phyloP scores from a whole-genome alignment of 2,329 filamentous ascomycete genomes.

The Ascochyta lentis region DNA sequence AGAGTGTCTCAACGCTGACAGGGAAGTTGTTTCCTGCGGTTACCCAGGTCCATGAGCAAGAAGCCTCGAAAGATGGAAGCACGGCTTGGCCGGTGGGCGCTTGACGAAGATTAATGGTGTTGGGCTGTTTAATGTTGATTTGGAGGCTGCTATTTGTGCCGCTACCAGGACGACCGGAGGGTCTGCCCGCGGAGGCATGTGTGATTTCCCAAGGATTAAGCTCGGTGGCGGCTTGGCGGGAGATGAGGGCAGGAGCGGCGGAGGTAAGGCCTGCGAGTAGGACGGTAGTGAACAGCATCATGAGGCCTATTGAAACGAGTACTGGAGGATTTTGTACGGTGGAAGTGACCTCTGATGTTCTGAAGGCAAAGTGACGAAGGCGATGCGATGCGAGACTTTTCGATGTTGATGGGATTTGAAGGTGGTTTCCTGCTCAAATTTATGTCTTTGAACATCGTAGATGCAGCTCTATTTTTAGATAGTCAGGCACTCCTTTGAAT shows the following conservation, averaged over 20 bases:
- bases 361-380: no score
- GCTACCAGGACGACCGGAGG: conserved; percentile 1
- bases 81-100: neutral
- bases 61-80: conserved; percentile 1
- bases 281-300: conserved; percentile 2
- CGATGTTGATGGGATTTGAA: no score
- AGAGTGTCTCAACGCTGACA: neutral
- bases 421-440: no score
- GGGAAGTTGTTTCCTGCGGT: neutral
- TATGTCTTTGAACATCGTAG: no score
- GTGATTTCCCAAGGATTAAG: conserved; percentile 9
- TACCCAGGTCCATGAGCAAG: conserved; percentile 7
- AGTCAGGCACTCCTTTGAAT: no score
- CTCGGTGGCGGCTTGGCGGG: neutral
- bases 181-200: neutral
- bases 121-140: conserved; percentile 7
- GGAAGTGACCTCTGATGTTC: no score
- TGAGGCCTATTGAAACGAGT: neutral
- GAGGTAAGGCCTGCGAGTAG: conserved; percentile 5
- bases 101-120: neutral
- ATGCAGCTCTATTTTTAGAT: no score
- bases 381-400: no score
- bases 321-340: no score
- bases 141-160: neutral
- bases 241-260: neutral